Evolutionary conservation across 1,284 basidiomycete genomes (phyloP).

Genomic region (Rhizoctonia solani): DNA sequence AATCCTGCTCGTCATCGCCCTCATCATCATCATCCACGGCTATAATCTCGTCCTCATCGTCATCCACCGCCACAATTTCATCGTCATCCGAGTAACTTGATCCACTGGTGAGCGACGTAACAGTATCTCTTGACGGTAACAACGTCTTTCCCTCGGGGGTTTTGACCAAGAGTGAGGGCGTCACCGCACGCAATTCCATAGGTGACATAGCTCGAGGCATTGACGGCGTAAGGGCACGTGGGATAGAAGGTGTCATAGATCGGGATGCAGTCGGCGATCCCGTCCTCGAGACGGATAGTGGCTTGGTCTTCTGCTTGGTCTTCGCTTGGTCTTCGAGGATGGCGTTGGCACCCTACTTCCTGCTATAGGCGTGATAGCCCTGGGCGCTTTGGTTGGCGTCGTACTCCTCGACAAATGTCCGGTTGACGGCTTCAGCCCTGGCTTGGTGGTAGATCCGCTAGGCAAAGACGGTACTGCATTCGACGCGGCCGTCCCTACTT

Average conservation of each 20-base stretch:
- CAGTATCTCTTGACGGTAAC: constrained; percentile 8
- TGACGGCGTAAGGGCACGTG: constrained; percentile 23
- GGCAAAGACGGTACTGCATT: neutral
- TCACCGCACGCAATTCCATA: constrained; percentile 12
- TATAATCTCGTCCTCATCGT: constrained; percentile 44
- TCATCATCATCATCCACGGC: constrained; percentile 46
- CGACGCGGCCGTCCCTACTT: constrained; percentile 21
- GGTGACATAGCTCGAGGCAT: constrained; percentile 1
- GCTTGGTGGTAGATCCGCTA: neutral
- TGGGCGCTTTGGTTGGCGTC: neutral
- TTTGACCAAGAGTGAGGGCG: constrained; percentile 13
- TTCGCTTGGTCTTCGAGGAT: neutral
- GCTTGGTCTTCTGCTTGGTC: neutral
- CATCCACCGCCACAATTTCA: constrained; percentile 32
- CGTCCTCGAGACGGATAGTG: neutral
- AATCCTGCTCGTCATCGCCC: constrained; percentile 41
- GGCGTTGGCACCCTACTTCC: neutral
- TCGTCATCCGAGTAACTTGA: constrained; percentile 32
- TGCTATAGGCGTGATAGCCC: neutral
- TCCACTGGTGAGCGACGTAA: constrained; percentile 20
- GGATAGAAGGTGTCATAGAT: neutral
- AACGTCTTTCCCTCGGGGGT: constrained; percentile 29
- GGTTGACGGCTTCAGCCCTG: neutral
- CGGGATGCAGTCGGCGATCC: neutral
- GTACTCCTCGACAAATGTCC: constrained; percentile 8